phyloP scores from a whole-genome alignment of 306 rosid species.

The Castanopsis chinensis region DNA sequence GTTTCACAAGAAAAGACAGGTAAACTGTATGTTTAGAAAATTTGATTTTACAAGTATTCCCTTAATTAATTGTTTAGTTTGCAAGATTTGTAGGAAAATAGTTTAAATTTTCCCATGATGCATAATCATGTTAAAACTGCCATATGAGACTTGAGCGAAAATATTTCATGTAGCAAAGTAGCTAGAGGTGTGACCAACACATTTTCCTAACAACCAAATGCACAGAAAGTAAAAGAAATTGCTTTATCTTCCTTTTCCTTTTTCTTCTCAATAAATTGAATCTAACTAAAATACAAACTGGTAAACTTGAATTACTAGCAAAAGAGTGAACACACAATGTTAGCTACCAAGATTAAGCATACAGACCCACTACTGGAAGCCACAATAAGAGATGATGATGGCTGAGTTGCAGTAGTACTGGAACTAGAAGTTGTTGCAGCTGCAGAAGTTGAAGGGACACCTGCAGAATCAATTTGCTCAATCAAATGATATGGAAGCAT shows the following conservation, averaged over 20 bases:
- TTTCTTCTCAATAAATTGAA: background rate
- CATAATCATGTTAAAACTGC: background rate
- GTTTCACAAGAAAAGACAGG: background rate
- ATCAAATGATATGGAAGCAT: constrained; percentile 5
- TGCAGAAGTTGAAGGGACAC: constrained; percentile 47
- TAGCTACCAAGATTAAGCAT: background rate
- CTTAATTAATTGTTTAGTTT: background rate
- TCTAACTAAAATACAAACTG: background rate
- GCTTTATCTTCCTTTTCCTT: background rate
- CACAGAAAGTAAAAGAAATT: background rate
- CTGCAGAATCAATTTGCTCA: constrained; percentile 38
- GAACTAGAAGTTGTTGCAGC: constrained; percentile 47
- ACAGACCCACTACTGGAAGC: constrained; percentile 82
- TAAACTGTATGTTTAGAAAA: background rate
- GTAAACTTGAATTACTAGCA: too few relatives aligned
- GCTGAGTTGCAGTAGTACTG: constrained; percentile 55
- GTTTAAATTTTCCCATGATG: background rate
- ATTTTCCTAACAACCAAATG: background rate
- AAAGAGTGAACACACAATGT: background rate
- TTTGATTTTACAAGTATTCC: background rate
- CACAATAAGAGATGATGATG: constrained; percentile 52
- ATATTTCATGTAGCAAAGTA: background rate
- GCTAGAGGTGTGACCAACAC: background rate
- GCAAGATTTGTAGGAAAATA: background rate
- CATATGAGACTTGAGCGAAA: background rate